Evolutionary conservation across 805 yeast species (phyloP), one percentile per base, ranked within the genome.

Genomic region (Pichia kluyveri): DNA sequence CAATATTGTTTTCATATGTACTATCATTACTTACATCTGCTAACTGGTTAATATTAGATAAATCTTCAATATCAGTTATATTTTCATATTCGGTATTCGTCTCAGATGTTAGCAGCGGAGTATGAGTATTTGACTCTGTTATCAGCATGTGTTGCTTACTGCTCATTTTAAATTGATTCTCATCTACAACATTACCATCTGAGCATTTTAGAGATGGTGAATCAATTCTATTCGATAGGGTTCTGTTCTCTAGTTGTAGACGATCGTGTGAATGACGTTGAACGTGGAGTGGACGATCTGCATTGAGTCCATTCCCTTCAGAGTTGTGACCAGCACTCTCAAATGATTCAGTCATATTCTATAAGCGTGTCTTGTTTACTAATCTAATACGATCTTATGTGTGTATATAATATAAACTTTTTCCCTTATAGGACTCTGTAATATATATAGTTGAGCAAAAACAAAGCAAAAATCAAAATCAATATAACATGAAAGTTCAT

Each of bases 101-200:
- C 8, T 34, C 39, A 9, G 42, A n/a, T 2, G 51, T 30, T 26
- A 48, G 32, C 51, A 48, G 44, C 5, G 51, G 47, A 1, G 51
- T 44, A 23, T 48, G 47, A 27, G 8, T 44, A 12, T 28, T 40
- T 30, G 50, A 47, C 17, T 42, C 17, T 15, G 37, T 14, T 8
- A 7, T 34, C 15, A 34, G 17, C n/a, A 34, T 2, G 5, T 10
- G 8, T 15, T 9, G 17, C 8, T 34, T 34, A 15, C 1, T 10
- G 6, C 3, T 34, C 12, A 14, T 34, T 15, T 34, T 34, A 7
- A 32, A 3, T 34, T 12, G n/a, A 15, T 34, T 34, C 4, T 34
- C 37, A 34, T 34, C 37, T 7, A 34, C 37, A 10, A 34, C 17
- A 34, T 34, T 34, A 12, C 17, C 17, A 34, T 34, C n/a, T 14